These are phyloP conservation scores for Leishmania major DNA, from an alignment of 208 protist species.

Conservation along the genomic window DNA sequence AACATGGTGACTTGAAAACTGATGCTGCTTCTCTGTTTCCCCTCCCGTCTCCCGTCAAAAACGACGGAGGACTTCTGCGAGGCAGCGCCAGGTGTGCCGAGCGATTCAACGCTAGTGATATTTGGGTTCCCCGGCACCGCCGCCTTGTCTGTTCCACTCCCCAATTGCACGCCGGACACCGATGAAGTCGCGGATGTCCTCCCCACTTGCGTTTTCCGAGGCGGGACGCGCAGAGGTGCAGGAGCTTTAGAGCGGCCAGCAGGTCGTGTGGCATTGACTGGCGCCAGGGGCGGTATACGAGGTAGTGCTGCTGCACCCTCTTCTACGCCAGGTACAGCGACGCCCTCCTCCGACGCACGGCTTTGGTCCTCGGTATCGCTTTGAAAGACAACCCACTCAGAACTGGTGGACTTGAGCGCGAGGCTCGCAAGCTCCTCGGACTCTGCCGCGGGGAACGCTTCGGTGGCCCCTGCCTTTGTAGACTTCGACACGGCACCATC, in stretches of 20 bases:
- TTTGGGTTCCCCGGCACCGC: background rate
- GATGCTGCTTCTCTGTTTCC: background rate
- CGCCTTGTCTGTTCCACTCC: background rate
- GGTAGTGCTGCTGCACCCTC: background rate
- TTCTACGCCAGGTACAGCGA: background rate
- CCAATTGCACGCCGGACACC: background rate
- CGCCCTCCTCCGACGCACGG: background rate
- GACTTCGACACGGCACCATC: background rate
- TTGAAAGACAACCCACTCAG: conserved; percentile 22
- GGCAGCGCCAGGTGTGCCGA: background rate
- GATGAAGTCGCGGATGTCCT: background rate
- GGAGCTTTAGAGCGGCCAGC: background rate
- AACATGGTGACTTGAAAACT: background rate
- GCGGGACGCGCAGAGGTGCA: conserved; percentile 4
- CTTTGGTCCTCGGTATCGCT: background rate
- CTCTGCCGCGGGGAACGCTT: too few relatives aligned
- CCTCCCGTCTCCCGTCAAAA: background rate
- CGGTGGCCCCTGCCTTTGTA: too few relatives aligned
- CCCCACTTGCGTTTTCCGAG: background rate
- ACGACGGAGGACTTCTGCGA: conserved; percentile 11
- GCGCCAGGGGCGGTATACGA: background rate
- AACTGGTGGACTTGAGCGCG: conserved; percentile 11
- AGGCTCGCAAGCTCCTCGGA: conserved; percentile 21
- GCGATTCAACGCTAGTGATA: background rate
- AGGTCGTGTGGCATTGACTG: background rate